These are phyloP conservation scores for Debaryomyces psychrophilus DNA, from an alignment of 1,139 yeast species.

Conservation along the genomic window DNA sequence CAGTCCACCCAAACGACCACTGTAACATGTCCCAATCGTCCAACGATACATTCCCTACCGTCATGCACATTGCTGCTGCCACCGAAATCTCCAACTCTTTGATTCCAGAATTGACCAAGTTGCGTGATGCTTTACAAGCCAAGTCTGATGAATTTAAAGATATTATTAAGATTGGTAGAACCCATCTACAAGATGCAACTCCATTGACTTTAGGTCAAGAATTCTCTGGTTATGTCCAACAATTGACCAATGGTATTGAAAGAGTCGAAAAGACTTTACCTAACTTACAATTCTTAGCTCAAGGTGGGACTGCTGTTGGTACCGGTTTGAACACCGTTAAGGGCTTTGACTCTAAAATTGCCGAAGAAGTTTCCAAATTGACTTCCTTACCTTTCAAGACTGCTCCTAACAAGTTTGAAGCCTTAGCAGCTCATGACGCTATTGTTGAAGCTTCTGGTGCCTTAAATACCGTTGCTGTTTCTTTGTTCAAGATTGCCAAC, in stretches of 20 bases:
- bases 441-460: conserved; percentile 98
- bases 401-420: conserved; percentile 98
- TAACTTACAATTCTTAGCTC: conserved; percentile 81
- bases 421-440: conserved; percentile 98
- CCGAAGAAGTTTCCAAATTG: conserved; percentile 74
- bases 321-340: conserved; percentile 93
- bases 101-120: conserved; percentile 75
- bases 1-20: conserved; percentile 98
- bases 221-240: conserved; percentile 95
- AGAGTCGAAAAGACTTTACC: conserved; percentile 80
- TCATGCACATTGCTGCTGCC: conserved; percentile 99
- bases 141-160: conserved; percentile 82
- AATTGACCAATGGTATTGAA: conserved; percentile 84
- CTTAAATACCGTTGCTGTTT: conserved; percentile 89
- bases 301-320: conserved; percentile 99
- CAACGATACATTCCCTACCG: conserved; percentile 98
- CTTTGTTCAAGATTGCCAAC: conserved; percentile 93
- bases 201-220: conserved; percentile 98
- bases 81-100: conserved; percentile 76
- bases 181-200: conserved; percentile 98
- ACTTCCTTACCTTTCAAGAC: conserved; percentile 89
- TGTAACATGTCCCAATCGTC: conserved; percentile 98
- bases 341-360: conserved; percentile 86
- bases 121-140: conserved; percentile 74
- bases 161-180: conserved; percentile 97